These are phyloP conservation scores for Annulohypoxylon maeteangense DNA, from an alignment of 495 filamentous ascomycete genomes.

Conservation along the genomic window DNA sequence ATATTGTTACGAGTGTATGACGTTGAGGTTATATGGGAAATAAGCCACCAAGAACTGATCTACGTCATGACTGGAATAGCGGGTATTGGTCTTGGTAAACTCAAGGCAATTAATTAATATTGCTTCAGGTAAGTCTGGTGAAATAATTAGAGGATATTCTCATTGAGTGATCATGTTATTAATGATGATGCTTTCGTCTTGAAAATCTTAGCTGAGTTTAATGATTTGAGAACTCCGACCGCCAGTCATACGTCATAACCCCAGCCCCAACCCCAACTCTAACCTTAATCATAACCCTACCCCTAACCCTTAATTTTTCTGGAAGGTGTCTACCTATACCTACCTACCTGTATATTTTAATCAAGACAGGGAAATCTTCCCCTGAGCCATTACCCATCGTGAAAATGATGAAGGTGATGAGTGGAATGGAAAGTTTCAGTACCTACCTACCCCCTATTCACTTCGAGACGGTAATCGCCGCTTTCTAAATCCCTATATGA, in stretches of 20 bases:
- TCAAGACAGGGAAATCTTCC: background rate
- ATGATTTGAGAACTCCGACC: background rate
- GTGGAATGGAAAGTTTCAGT: too few relatives aligned
- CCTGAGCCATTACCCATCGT: background rate
- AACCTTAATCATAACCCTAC: background rate
- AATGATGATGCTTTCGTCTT: background rate
- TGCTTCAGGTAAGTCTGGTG: too few relatives aligned
- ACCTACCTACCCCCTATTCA: too few relatives aligned
- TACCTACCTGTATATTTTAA: too few relatives aligned
- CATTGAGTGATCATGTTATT: too few relatives aligned
- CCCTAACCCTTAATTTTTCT: background rate
- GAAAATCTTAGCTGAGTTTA: background rate
- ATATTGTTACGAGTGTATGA: slow-evolving; percentile 31
- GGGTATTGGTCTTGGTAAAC: background rate
- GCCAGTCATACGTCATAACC: background rate
- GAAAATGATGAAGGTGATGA: too few relatives aligned
- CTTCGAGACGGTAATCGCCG: background rate
- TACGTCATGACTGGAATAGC: slow-evolving; percentile 37
- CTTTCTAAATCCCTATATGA: background rate
- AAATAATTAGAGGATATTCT: too few relatives aligned
- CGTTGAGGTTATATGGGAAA: slow-evolving; percentile 23
- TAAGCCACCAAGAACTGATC: background rate
- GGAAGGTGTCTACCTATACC: too few relatives aligned
- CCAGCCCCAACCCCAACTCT: background rate
- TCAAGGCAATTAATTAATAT: too few relatives aligned